Evolutionary conservation across 495 filamentous ascomycete genomes (phyloP).

Genomic region (Tuber umbilicatum): DNA sequence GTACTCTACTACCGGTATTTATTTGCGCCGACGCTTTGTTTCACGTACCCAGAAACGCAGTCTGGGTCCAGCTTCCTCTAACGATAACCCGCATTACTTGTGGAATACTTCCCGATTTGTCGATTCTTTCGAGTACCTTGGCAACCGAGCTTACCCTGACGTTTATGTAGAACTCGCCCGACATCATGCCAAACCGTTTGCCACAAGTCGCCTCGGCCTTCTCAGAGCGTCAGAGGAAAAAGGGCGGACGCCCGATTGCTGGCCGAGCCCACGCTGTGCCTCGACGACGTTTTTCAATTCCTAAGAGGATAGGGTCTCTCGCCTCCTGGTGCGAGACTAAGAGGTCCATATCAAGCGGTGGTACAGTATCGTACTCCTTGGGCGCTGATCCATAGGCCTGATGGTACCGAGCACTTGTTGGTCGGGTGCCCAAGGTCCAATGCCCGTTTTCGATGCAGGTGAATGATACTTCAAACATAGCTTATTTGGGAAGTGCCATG

Average conservation of each 20-base stretch:
- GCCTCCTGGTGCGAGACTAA: conserved; percentile 10
- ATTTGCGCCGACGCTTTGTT: conserved; percentile 10
- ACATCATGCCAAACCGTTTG: conserved; percentile 56
- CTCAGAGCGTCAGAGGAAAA: conserved; percentile 46
- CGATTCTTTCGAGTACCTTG: conserved; percentile 6
- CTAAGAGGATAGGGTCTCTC: conserved; percentile 23
- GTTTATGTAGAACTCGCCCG: conserved; percentile 49
- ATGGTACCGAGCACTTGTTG: background rate
- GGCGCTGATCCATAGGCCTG: conserved; percentile 15
- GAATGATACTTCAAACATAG: background rate
- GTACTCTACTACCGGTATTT: conserved; percentile 30
- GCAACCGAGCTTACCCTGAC: conserved; percentile 20
- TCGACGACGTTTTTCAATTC: conserved; percentile 24
- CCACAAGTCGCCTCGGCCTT: conserved; percentile 54
- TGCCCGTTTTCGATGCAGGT: background rate
- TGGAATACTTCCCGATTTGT: conserved; percentile 8
- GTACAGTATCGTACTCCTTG: conserved; percentile 8
- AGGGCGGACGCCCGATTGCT: conserved; percentile 15
- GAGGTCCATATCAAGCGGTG: background rate
- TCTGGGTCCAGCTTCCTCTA: conserved; percentile 52
- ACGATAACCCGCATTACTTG: conserved; percentile 53
- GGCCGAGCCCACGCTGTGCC: conserved; percentile 38
- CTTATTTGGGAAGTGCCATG: background rate
- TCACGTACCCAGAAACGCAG: conserved; percentile 42
- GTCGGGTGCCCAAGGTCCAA: background rate